Evolutionary conservation across 2,329 filamentous ascomycete genomes (phyloP), one percentile per base, ranked within the genome.

Genomic region (Ophiostoma angusticollis): DNA sequence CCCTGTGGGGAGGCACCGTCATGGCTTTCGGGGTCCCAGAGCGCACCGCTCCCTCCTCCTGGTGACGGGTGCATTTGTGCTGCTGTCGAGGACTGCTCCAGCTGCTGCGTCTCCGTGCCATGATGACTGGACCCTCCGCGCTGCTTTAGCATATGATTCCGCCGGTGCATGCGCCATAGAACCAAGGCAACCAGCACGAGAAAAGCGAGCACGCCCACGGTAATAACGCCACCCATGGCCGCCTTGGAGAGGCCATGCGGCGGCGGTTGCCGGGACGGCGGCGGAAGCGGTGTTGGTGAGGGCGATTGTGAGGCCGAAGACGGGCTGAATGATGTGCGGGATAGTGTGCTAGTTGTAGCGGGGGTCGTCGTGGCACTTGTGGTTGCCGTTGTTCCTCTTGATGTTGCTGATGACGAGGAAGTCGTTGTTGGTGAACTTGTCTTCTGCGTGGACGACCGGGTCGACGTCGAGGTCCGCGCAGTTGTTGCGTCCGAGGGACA

Each of bases 221-320:
- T 46, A 6, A 51, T 51, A 14, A 54, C 52, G 9, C 60, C 61
- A 5, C 56, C 52, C 28, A 61, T 55, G 16, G 53, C 48, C 2
- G 55, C 59, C 0, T 52, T 49, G 1, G 56, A 47, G 2, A 58
- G 43, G 28, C 11, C n/a, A 23, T 16, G 34, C 8, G 29, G 12
- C 31, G 44, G 37, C 45, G 32, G n/a, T 22, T 4, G 33, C 19
- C 45, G 25, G 6, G 5, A 16, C 14, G 9, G 23, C 13, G 21
- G 19, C 17, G n/a, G 14, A 5, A 1, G 32, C 17, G 9, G 43
- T 33, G 14, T 21, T 25, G 13, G 23, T 31, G 27, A 18, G 47
- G 44, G 16, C 40, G 6, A 17, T 25, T 28, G 11, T 13, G 28
- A 19, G 14, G 16, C 9, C 9, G 35, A n/a, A 2, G 36, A 17